Evolutionary conservation across 352 stramenopile species (phyloP).

Genomic region (Phytophthora uliginosa): DNA sequence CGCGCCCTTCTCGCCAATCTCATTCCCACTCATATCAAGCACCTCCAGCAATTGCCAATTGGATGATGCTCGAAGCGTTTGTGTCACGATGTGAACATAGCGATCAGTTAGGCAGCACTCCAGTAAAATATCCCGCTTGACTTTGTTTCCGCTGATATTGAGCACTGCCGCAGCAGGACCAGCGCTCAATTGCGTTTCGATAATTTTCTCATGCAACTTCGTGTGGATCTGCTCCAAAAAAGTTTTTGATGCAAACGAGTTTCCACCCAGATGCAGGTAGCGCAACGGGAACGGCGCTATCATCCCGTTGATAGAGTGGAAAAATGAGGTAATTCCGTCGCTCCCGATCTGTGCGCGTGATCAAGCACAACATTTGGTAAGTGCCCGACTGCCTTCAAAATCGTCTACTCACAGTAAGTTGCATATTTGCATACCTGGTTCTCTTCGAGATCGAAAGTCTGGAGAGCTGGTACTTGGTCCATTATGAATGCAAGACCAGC

Average conservation of each 20-base stretch:
- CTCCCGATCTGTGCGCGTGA: slow-evolving; percentile 42
- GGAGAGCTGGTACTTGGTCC: slow-evolving; percentile 41
- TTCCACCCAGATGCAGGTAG: slow-evolving; percentile 49
- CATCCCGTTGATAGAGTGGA: slow-evolving; percentile 48
- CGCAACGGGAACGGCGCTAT: slow-evolving; percentile 43
- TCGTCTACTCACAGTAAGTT: background rate
- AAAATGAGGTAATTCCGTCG: slow-evolving; percentile 43
- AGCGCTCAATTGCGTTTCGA: slow-evolving; percentile 42
- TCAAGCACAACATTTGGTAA: background rate
- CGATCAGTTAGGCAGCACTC: slow-evolving; percentile 42
- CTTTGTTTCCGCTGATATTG: slow-evolving; percentile 32
- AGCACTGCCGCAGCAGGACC: slow-evolving; percentile 12
- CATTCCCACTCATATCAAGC: slow-evolving; percentile 69
- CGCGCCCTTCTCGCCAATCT: slow-evolving; percentile 47
- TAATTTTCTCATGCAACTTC: slow-evolving; percentile 59
- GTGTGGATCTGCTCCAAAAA: slow-evolving; percentile 29
- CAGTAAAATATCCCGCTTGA: slow-evolving; percentile 38
- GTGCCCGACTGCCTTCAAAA: background rate
- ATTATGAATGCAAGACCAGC: slow-evolving; percentile 58
- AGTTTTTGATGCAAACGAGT: slow-evolving; percentile 9
- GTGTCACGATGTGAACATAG: slow-evolving; percentile 24
- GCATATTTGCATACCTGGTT: slow-evolving; percentile 46
- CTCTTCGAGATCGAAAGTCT: slow-evolving; percentile 58
- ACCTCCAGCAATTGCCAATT: slow-evolving; percentile 47
- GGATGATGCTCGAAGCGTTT: slow-evolving; percentile 30